A percentile compares a stretch with the other conserved stretches of the same genome.
Evolutionary conservation across 345 rosid species (phyloP).

Genomic region (Geranium brycei): DNA sequence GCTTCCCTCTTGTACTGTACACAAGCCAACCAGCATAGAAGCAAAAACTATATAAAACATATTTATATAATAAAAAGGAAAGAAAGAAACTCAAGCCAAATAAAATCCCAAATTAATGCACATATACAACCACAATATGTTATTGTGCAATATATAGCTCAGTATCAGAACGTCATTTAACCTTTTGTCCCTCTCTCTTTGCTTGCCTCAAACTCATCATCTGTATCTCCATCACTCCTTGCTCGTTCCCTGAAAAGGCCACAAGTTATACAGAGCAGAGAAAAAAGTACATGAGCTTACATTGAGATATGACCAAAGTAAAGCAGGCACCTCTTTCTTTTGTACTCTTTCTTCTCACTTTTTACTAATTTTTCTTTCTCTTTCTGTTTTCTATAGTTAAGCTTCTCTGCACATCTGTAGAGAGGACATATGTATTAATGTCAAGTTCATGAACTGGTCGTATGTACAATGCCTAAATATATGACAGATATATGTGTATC

Average conservation of each 20-base stretch:
- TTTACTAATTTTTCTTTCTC: conserved; percentile 41
- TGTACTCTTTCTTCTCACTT: conserved; percentile 23
- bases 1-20: too few relatives aligned
- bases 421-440: neutral
- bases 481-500: too few relatives aligned
- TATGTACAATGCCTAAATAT: too few relatives aligned
- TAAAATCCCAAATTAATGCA: neutral
- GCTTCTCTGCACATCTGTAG: conserved; percentile 66
- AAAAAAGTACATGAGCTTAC: neutral
- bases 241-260: conserved; percentile 31
- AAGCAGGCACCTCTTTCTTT: conserved; percentile 16
- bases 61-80: too few relatives aligned
- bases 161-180: conserved; percentile 8
- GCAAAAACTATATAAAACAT: too few relatives aligned
- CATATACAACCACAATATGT: neutral
- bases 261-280: neutral
- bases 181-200: conserved; percentile 41
- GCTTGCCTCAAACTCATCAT: conserved; percentile 9
- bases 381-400: conserved; percentile 62
- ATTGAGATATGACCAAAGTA: neutral
- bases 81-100: too few relatives aligned
- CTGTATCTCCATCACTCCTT: conserved; percentile 13
- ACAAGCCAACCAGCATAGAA: too few relatives aligned
- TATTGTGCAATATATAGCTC: neutral
- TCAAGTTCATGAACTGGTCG: neutral